Percentiles rank a stretch among this genome's conserved stretches.
These are phyloP conservation scores for Suillus fuscotomentosus DNA, from an alignment of 768 basidiomycete species.

Conservation along the genomic window DNA sequence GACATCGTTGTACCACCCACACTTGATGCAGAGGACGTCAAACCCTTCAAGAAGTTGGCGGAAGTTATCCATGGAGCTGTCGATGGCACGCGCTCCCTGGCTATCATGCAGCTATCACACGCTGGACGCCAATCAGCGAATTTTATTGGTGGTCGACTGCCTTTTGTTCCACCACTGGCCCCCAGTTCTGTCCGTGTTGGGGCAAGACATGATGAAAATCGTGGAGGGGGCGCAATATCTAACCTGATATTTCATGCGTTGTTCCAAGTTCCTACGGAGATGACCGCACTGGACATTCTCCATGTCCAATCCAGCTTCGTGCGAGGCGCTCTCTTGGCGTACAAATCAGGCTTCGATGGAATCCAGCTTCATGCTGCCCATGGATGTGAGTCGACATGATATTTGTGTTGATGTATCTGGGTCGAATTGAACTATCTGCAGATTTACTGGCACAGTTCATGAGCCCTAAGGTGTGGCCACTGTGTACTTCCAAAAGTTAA, in stretches of 20 bases:
- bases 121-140: constrained; percentile 80
- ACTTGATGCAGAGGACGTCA: constrained; percentile 41
- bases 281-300: constrained; percentile 61
- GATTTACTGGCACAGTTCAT: constrained; percentile 82
- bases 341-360: constrained; percentile 78
- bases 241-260: constrained; percentile 36
- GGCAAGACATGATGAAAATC: constrained; percentile 11
- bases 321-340: constrained; percentile 62
- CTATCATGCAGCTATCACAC: constrained; percentile 85
- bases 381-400: constrained; percentile 59
- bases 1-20: constrained; percentile 61
- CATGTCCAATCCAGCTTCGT: constrained; percentile 62
- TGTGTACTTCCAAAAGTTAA: constrained; percentile 17
- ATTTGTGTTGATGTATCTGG: neutral
- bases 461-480: constrained; percentile 55
- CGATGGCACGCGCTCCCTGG: constrained; percentile 31
- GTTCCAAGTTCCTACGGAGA: constrained; percentile 63
- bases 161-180: constrained; percentile 61
- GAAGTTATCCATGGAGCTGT: constrained; percentile 43
- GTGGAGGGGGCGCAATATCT: constrained; percentile 7
- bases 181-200: constrained; percentile 65
- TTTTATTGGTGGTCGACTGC: constrained; percentile 63
- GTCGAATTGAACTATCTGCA: constrained; percentile 24
- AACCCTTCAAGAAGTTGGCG: constrained; percentile 52
- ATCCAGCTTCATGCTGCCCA: constrained; percentile 84